phyloP scores from a whole-genome alignment of 75 land plant genomes.

The Selaginella tamariscina region DNA sequence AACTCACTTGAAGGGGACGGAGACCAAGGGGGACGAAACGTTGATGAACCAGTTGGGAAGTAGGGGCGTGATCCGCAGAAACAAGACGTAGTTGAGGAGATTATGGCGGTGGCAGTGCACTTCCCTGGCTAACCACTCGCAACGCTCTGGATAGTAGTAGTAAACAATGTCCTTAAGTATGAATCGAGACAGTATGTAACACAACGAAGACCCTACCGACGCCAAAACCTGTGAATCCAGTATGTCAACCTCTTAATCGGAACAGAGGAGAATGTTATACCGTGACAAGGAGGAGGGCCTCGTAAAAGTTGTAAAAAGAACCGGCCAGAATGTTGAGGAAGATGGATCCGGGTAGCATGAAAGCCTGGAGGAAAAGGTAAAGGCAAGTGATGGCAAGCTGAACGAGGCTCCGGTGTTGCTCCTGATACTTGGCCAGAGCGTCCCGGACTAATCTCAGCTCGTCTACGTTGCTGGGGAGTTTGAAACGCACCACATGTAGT shows the following conservation, averaged over 20 bases:
- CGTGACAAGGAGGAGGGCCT: slow-evolving; percentile 20
- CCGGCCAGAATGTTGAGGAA: slow-evolving; percentile 22
- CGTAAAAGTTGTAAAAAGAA: slow-evolving; percentile 17
- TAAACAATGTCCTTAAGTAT: slow-evolving; percentile 21
- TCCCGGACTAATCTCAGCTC: slow-evolving; percentile 15
- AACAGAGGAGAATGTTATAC: too few relatives aligned
- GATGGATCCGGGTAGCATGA: slow-evolving; percentile 22
- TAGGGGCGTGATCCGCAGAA: slow-evolving; percentile 18
- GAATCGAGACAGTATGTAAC: slow-evolving; percentile 15
- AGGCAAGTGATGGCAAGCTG: slow-evolving; percentile 13
- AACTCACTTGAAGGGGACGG: slow-evolving; percentile 14
- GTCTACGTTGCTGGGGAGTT: slow-evolving; percentile 13
- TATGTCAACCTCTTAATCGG: neutral
- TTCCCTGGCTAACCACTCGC: slow-evolving; percentile 18
- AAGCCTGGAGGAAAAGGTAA: slow-evolving; percentile 18
- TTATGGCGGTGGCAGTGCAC: slow-evolving; percentile 20
- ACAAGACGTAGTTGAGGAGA: slow-evolving; percentile 15
- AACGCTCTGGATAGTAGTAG: slow-evolving; percentile 20
- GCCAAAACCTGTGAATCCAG: slow-evolving; percentile 16
- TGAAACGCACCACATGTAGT: neutral
- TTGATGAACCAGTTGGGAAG: slow-evolving; percentile 27
- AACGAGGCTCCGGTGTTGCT: slow-evolving; percentile 10
- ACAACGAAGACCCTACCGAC: slow-evolving; percentile 15
- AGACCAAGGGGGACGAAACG: slow-evolving; percentile 15
- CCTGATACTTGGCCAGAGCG: slow-evolving; percentile 12